These are phyloP conservation scores for Trichoderma sp. DNA, from an alignment of 2,329 filamentous ascomycete genomes.

Conservation along the genomic window DNA sequence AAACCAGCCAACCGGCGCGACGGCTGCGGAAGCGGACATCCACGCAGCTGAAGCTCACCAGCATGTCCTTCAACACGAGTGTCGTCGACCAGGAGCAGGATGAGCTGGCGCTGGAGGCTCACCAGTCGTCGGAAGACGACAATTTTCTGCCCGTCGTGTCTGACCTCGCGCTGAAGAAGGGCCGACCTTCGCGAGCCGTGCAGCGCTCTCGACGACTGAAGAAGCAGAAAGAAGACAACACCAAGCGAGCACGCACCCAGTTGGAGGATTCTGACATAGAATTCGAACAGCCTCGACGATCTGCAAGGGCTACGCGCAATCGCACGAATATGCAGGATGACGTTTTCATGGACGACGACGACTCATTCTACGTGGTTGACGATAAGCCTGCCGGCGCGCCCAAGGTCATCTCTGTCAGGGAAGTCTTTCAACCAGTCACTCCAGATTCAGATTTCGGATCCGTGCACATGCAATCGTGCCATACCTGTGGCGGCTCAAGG, in stretches of 20 bases:
- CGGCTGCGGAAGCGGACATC: conserved; percentile 36
- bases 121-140: conserved; percentile 37
- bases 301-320: conserved; percentile 50
- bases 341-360: conserved; percentile 62
- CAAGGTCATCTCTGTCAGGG: conserved; percentile 67
- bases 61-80: conserved; percentile 34
- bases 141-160: conserved; percentile 44
- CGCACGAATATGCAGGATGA: conserved; percentile 53
- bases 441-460: conserved; percentile 66
- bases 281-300: conserved; percentile 55
- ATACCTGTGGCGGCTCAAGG: conserved; percentile 60
- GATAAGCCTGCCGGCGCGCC: conserved; percentile 49
- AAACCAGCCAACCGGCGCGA: conserved; percentile 26
- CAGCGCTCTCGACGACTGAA: conserved; percentile 33
- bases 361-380: conserved; percentile 55
- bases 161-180: conserved; percentile 39
- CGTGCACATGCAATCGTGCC: conserved; percentile 71
- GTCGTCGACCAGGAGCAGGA: conserved; percentile 37
- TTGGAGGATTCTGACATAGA: conserved; percentile 52
- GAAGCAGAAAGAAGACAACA: conserved; percentile 26
- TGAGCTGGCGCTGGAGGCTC: conserved; percentile 40
- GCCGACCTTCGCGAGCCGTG: conserved; percentile 32
- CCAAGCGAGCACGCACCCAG: conserved; percentile 30
- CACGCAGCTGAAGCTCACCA: conserved; percentile 35
- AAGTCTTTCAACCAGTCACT: conserved; percentile 68